phyloP scores from a whole-genome alignment of 257 asterid genomes.

The Fraxinus excelsior region DNA sequence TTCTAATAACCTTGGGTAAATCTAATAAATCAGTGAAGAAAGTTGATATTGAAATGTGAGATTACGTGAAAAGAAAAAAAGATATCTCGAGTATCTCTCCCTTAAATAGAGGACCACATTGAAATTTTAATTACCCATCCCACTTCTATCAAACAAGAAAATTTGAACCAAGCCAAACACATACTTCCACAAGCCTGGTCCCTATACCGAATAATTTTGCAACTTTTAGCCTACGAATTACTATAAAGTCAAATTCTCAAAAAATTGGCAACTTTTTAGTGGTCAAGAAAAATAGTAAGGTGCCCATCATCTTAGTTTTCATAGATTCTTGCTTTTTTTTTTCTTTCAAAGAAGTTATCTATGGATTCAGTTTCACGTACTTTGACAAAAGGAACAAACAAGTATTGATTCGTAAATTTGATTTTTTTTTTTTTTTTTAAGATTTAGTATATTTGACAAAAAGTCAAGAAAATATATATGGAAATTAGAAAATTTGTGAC shows the following conservation, averaged over 20 bases:
- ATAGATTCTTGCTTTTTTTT: no score
- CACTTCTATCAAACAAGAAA: not conserved
- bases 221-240: not conserved
- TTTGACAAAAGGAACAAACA: not conserved
- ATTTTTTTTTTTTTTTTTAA: no score
- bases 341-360: not conserved
- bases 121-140: not conserved
- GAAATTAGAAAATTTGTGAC: not conserved
- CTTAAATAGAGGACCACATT: not conserved
- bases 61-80: not conserved
- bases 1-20: no score
- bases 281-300: not conserved
- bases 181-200: not conserved
- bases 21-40: not conserved
- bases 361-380: not conserved
- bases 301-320: not conserved
- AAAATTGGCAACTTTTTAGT: not conserved
- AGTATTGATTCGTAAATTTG: not conserved
- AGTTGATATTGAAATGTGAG: not conserved
- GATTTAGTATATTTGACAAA: not conserved
- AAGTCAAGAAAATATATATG: not conserved
- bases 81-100: no score
- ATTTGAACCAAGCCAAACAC: not conserved
- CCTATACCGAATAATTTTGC: not conserved
- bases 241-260: not conserved